These are phyloP conservation scores for Pogostemon cablin DNA, from an alignment of 257 asterid species.

Conservation along the genomic window DNA sequence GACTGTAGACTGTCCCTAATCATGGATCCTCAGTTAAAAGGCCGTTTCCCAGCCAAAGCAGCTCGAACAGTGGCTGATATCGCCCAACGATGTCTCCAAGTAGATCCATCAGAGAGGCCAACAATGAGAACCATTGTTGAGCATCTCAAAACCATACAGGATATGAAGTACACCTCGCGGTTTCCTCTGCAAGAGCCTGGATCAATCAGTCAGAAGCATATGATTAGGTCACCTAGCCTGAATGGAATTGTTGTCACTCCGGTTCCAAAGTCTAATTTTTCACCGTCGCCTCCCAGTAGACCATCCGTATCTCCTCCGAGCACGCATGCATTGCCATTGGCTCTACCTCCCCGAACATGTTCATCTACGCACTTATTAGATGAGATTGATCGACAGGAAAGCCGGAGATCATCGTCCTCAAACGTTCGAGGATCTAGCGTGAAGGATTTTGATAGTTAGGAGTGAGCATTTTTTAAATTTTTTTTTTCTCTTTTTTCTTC, in stretches of 20 bases:
- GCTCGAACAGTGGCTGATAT: constrained; percentile 80
- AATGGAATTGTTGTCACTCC: constrained; percentile 64
- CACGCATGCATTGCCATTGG: constrained; percentile 45
- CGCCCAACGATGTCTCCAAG: constrained; percentile 82
- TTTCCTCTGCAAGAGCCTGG: constrained; percentile 92
- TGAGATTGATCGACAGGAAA: constrained; percentile 58
- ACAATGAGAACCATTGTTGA: constrained; percentile 87
- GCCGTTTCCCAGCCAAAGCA: constrained; percentile 85
- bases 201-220: constrained; percentile 58
- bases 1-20: constrained; percentile 78
- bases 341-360: constrained; percentile 59
- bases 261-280: constrained; percentile 49
- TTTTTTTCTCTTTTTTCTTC: neutral
- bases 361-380: constrained; percentile 56
- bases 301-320: constrained; percentile 50
- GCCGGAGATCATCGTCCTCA: constrained; percentile 60
- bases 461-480: constrained; percentile 42
- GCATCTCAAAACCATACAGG: constrained; percentile 75
- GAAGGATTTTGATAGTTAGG: constrained; percentile 69
- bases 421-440: constrained; percentile 62
- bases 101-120: constrained; percentile 88
- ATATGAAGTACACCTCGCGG: constrained; percentile 72
- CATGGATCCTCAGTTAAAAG: constrained; percentile 90
- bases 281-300: constrained; percentile 55
- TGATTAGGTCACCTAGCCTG: constrained; percentile 84